phyloP scores from a whole-genome alignment of 805 yeast species.

The Alloascoidea hylecoeti region DNA sequence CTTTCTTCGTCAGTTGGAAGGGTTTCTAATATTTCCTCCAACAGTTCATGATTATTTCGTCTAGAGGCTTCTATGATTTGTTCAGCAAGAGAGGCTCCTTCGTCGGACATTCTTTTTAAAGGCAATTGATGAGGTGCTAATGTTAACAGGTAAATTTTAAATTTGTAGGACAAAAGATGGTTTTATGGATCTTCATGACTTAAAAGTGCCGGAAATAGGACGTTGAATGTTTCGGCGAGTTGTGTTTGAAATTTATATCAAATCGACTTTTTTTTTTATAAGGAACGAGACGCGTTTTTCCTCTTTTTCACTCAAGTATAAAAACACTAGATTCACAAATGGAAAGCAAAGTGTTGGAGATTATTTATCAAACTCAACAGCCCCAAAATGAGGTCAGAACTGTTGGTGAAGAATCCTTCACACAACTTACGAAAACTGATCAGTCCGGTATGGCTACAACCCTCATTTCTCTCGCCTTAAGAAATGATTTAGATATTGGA shows the following conservation, averaged over 20 bases:
- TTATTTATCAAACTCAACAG: not conserved
- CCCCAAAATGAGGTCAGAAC: not conserved
- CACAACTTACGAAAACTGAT: not conserved
- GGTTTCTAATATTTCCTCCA: constrained; percentile 35
- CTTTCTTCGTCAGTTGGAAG: constrained; percentile 13
- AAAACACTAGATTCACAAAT: too few relatives aligned
- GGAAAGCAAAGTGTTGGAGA: not conserved
- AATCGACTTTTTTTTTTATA: too few relatives aligned
- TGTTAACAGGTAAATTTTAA: too few relatives aligned
- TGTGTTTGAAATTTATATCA: too few relatives aligned
- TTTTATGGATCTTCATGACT: too few relatives aligned
- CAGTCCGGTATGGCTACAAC: not conserved
- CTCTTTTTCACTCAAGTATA: too few relatives aligned
- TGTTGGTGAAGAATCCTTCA: not conserved
- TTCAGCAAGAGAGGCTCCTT: constrained; percentile 68
- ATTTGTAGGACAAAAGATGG: too few relatives aligned
- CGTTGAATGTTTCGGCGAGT: too few relatives aligned
- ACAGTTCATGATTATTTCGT: constrained; percentile 71
- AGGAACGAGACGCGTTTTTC: too few relatives aligned
- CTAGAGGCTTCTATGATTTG: constrained; percentile 81
- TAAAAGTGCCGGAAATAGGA: too few relatives aligned
- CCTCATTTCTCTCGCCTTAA: not conserved
- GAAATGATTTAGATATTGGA: constrained; percentile 7
- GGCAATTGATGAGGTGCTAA: too few relatives aligned
- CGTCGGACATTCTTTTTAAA: constrained; percentile 13